These are phyloP conservation scores for Calonectria naviculata DNA, from an alignment of 2,329 filamentous ascomycete species.

Conservation along the genomic window DNA sequence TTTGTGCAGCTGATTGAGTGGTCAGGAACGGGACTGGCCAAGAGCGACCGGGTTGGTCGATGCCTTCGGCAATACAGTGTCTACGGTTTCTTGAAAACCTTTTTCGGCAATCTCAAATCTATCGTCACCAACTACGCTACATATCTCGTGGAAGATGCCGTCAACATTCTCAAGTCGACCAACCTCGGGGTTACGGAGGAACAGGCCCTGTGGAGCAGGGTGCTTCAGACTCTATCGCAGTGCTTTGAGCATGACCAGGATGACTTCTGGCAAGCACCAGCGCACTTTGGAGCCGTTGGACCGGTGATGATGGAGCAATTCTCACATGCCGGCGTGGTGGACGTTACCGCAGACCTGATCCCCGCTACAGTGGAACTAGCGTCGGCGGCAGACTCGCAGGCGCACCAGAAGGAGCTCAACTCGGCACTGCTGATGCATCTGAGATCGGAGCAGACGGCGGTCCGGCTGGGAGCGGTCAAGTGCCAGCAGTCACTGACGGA, in stretches of 20 bases:
- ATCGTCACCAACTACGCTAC: slow-evolving; percentile 93
- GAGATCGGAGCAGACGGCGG: slow-evolving; percentile 75
- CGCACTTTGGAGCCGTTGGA: slow-evolving; percentile 82
- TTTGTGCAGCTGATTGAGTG: slow-evolving; percentile 90
- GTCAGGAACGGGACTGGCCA: slow-evolving; percentile 70
- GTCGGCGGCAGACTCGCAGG: slow-evolving; percentile 81
- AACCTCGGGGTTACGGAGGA: slow-evolving; percentile 62
- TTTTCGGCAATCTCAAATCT: slow-evolving; percentile 90
- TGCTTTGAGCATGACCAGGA: slow-evolving; percentile 92
- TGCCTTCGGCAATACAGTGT: slow-evolving; percentile 77
- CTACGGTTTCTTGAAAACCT: slow-evolving; percentile 81
- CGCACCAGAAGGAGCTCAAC: slow-evolving; percentile 94
- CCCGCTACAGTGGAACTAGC: slow-evolving; percentile 85
- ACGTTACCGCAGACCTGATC: slow-evolving; percentile 67
- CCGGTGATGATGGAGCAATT: slow-evolving; percentile 77
- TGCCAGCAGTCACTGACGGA: slow-evolving; percentile 85
- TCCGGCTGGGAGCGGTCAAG: slow-evolving; percentile 84
- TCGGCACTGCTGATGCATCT: slow-evolving; percentile 80
- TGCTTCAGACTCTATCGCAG: slow-evolving; percentile 77
- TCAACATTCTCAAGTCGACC: slow-evolving; percentile 67
- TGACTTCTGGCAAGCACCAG: slow-evolving; percentile 94
- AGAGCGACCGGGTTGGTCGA: slow-evolving; percentile 69
- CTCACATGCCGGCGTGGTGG: slow-evolving; percentile 56
- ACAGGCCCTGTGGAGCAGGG: slow-evolving; percentile 72
- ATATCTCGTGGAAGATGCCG: slow-evolving; percentile 82